Base-by-base conservation (phyloP, 2,329 filamentous ascomycete genomes). In the Coniochaeta prunicola region DNA sequence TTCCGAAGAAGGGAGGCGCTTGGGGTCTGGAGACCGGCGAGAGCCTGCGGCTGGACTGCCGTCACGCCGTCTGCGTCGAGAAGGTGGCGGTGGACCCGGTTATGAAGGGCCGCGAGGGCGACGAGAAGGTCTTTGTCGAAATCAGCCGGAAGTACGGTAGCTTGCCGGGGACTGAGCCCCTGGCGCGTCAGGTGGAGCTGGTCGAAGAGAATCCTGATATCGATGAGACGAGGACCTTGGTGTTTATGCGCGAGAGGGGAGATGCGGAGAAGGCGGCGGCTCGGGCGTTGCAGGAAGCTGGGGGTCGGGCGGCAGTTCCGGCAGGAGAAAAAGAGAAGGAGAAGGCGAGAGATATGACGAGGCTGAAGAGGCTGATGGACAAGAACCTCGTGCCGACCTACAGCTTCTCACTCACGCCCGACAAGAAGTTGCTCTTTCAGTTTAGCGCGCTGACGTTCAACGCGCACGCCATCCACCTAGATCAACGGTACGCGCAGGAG, bases 391-490 rank as follows among this genome's bases (percentile, higher is more conserved):
- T 30, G 13, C 45, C 45, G 26, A 69, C 17, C 71, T 74, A 61
- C 7, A 68, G 68, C 24, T 69, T 89, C 64, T 74, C 76, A 0
- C 74, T 96, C 26, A 81, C 75, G 0, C 91, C 92, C 0, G 86
- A 87, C 2, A 78, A 83, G 2, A 77, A 82, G 4, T 82, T 97
- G 4, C 84, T 99, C 58, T 96, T 96, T 75, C 86, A 92, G 60
- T 97, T 93, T 77, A 94, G 89, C 21, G 92, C 92, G 0, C 82
- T 99, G 34, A 93, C 90, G 2, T 92, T 91, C 77, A 99, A 99
- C 72, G 91, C 91, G 1, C 94, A 99, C 73, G 80, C 82, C 17
- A 97, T 99, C 65, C 94, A 99, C 74, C 80, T 96, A 24, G 90
- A 97, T 71, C 81, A 80, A 1, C 69, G 80, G 48, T 96, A 91